Conservation (phyloP, 78 protist species). For the Planoprotostelium fungivorum region DNA sequence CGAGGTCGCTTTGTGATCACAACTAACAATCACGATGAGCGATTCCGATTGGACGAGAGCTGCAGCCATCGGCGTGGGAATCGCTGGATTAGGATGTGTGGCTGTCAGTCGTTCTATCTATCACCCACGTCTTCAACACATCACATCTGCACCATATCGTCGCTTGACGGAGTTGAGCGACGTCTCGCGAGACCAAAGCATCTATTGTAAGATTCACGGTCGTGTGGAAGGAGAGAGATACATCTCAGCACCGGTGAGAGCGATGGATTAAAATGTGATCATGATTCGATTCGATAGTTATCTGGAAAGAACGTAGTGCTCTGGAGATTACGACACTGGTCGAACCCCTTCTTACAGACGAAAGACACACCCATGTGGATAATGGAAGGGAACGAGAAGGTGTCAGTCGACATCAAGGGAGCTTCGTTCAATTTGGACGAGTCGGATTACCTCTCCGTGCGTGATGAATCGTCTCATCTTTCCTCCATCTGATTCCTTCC, state of each 20-base stretch:
- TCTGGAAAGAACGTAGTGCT: neutral
- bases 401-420: neutral
- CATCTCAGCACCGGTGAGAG: neutral
- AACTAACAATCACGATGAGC: no score
- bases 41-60: no score
- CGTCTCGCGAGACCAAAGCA: neutral
- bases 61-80: neutral
- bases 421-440: neutral
- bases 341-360: neutral
- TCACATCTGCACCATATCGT: neutral
- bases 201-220: neutral
- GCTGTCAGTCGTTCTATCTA: neutral
- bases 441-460: neutral
- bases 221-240: neutral
- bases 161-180: neutral
- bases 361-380: neutral
- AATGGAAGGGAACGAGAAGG: neutral
- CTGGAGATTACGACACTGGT: neutral
- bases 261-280: neutral
- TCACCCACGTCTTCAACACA: neutral
- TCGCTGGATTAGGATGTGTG: neutral
- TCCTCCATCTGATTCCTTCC: neutral
- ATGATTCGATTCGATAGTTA: neutral
- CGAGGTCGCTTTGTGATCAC: no score
- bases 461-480: neutral